phyloP scores from a whole-genome alignment of 345 rosid genomes.

The Pistacia atlantica region DNA sequence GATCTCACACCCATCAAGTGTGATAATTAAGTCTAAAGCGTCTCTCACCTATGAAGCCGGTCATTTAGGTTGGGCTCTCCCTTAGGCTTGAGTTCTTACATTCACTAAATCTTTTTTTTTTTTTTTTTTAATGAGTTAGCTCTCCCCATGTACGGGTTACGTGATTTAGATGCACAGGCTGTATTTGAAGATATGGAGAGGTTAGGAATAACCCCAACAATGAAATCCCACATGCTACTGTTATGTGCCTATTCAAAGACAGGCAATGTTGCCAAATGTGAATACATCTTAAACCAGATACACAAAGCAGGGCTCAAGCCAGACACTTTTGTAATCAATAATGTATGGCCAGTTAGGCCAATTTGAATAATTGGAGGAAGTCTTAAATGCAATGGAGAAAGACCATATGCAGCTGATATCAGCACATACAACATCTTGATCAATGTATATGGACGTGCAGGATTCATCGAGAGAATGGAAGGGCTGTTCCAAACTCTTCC shows the following conservation, averaged over 20 bases:
- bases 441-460: conserved; percentile 76
- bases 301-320: conserved; percentile 74
- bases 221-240: conserved; percentile 96
- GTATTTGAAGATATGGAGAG: conserved; percentile 83
- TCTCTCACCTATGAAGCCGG: too few relatives aligned
- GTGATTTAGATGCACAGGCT: conserved; percentile 66
- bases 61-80: too few relatives aligned
- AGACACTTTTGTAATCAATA: conserved; percentile 77
- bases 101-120: too few relatives aligned
- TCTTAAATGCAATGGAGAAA: conserved; percentile 55
- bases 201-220: conserved; percentile 73
- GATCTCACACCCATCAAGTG: too few relatives aligned
- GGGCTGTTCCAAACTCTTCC: conserved; percentile 50
- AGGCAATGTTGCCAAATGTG: conserved; percentile 67
- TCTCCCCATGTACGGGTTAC: too few relatives aligned
- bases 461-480: conserved; percentile 72
- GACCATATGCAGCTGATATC: conserved; percentile 57
- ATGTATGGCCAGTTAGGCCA: conserved; percentile 79
- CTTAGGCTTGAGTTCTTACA: too few relatives aligned
- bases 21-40: too few relatives aligned
- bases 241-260: conserved; percentile 78
- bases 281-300: conserved; percentile 69
- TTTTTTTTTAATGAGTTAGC: too few relatives aligned
- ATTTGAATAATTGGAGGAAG: conserved; percentile 75
- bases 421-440: conserved; percentile 89